Base-by-base conservation (phyloP, 2,329 filamentous ascomycete genomes). In the Penicillium sp. region DNA sequence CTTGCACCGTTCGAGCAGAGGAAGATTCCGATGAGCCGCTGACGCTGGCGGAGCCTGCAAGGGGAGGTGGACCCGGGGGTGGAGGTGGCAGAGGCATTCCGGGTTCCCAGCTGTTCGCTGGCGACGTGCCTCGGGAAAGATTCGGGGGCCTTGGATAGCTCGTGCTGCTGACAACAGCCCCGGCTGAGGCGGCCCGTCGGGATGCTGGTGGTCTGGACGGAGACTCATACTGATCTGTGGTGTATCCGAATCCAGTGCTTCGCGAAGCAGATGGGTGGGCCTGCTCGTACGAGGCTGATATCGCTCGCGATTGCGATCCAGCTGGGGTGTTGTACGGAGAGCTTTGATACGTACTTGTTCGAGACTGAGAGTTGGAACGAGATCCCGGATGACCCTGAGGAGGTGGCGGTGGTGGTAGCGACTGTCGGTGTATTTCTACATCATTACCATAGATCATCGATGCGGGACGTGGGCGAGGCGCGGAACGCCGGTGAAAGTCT, bases 41-140 rank as follows among this genome's bases (percentile, higher is more conserved):
- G 25, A 66, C 64, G 49, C 70, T 73, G 33, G 67, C 65, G n/a
- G 70, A 70, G 43, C 69, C 66, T 25, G 60, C 54, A 36, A 61
- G 53, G 4, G 72, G 72, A 13, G 73, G 73, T 25, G 73, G 73
- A 1, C 72, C 71, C 32, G 73, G 72, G 43, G 73, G 73, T 8
- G 73, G 73, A 33, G 72, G 72, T 27, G 73, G 73, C 29, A 75
- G 65, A 27, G 72, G 71, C 71, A 74, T 73, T 18, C 72, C 72
- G 18, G 69, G 68, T 41, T 62, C 66, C 73, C 72, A 74, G 42
- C 64, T 62, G 53, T 53, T 60, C 35, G 63, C 62, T 8, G 66
- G 66, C 13, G 66, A 66, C 13, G 53, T 50, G 33, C 64, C 66
- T 25, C 63, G 57, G n/a, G 64, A 61, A 40, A 65, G 60, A 46